Percentiles rank a stretch among this genome's conserved stretches.
Evolutionary conservation across 2,329 filamentous ascomycete species (phyloP).

Genomic region (Colletotrichum orchidophilum): DNA sequence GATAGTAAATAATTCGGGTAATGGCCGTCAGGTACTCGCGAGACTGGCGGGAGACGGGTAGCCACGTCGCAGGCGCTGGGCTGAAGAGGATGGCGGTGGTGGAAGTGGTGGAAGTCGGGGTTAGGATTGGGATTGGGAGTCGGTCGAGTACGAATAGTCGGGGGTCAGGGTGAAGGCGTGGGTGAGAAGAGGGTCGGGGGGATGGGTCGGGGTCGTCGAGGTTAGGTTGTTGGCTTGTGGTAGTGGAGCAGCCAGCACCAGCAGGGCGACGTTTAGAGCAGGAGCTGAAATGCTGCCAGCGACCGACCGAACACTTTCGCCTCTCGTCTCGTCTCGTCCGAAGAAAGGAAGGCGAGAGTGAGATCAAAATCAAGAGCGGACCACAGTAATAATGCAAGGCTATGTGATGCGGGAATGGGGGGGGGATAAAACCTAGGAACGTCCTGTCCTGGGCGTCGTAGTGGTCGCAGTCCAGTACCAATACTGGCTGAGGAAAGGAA

Average conservation of each 20-base stretch:
- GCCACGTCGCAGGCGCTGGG: constrained; percentile 30
- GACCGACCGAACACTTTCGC: constrained; percentile 3
- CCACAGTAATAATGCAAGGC: constrained; percentile 4
- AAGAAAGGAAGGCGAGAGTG: not conserved
- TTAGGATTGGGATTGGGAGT: constrained; percentile 15
- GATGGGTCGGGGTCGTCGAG: constrained; percentile 29
- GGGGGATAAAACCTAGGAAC: not conserved
- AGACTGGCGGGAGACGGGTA: constrained; percentile 28
- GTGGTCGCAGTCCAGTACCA: constrained; percentile 12
- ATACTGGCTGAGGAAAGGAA: constrained; percentile 6
- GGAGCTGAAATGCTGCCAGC: constrained; percentile 22
- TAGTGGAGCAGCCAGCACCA: constrained; percentile 17
- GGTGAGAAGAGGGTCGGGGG: constrained; percentile 29
- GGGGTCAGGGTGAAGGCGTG: constrained; percentile 23
- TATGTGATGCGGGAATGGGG: constrained; percentile 3
- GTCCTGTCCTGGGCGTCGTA: not conserved
- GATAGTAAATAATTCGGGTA: constrained; percentile 28
- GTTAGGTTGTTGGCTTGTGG: constrained; percentile 31
- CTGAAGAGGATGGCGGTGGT: constrained; percentile 28
- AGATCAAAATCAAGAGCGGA: not conserved
- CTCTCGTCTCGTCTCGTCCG: not conserved
- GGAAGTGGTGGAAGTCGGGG: constrained; percentile 6
- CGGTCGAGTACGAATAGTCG: constrained; percentile 29
- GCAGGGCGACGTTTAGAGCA: constrained; percentile 25
- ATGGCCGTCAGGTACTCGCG: constrained; percentile 26